Evolutionary conservation across 208 protist genomes (phyloP), one percentile per base, ranked within the genome.

Genomic region (Leishmania tarentolae): DNA sequence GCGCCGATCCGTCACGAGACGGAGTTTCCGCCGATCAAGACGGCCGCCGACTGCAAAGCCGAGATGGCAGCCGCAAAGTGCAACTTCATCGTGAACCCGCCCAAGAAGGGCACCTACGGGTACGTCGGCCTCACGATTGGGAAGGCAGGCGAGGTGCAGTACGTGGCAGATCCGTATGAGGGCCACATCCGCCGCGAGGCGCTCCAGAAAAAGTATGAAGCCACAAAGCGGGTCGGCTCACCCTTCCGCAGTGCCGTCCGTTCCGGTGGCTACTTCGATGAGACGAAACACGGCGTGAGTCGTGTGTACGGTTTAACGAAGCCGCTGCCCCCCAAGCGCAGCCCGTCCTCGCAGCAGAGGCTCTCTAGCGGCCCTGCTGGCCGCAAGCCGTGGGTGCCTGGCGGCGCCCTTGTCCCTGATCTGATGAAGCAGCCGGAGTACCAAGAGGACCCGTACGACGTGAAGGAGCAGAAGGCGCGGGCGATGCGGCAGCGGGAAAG

Each of bases 21-120:
- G 8, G 95, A 98, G 75, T 88, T 95, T 37, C 88, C 90, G 1
- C 91, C 93, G 24, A 73, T 95, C 59, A 87, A 93, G 65, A 72
- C 80, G 3, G 47, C 75, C 31, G 76, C 77, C 1, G 79, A 83
- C 37, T 50, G 70, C 53, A 86, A 75, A n/a, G 83, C 76, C 11
- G 79, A 87, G 57, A 87, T 78, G 31, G 65, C 71, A 46, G 82
- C 81, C 73, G 63, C 80, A 40, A 86, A 88, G 84, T 85, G 87
- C 1, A 96, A 94, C 83, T 92, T 98, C 40, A 73, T 92, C 79
- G 94, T 92, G 46, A 96, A 95, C 81, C 94, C 90, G 40, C 75
- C 92, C 17, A 98, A 97, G 86, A 97, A 97, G 82, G 96, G 96
- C 52, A 97, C 93, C 8, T 97, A 95, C 83, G 96, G 96, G 74